phyloP scores from a whole-genome alignment of 257 asterid genomes.

The Solanum chilense region DNA sequence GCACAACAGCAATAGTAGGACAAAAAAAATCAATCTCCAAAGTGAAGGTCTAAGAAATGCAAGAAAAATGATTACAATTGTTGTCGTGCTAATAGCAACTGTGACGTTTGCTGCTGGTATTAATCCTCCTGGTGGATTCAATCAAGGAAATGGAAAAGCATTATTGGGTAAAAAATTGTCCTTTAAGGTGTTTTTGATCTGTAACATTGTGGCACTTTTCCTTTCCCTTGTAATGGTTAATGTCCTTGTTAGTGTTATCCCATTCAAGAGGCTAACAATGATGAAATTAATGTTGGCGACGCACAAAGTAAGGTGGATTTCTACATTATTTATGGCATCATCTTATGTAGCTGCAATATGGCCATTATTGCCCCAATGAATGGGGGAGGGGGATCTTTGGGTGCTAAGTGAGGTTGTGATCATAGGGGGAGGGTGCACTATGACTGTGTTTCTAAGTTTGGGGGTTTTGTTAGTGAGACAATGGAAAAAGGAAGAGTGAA shows the following conservation, averaged over 20 bases:
- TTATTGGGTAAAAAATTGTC: conserved; percentile 9
- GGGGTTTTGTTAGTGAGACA: conserved; percentile 27
- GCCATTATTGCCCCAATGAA: conserved; percentile 38
- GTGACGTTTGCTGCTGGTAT: conserved; percentile 42
- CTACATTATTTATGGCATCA: conserved; percentile 32
- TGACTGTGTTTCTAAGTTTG: conserved; percentile 24
- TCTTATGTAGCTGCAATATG: conserved; percentile 40
- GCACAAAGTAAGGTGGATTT: conserved; percentile 45
- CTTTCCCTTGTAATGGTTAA: conserved; percentile 34
- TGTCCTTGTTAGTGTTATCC: conserved; percentile 38
- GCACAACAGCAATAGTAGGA: neutral
- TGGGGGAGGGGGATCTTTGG: conserved; percentile 14
- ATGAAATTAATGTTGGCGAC: conserved; percentile 21
- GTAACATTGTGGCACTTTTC: conserved; percentile 36
- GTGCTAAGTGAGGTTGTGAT: conserved; percentile 14
- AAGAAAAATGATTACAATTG: conserved; percentile 30
- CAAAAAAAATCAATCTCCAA: conserved; percentile 26
- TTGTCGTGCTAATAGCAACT: conserved; percentile 34
- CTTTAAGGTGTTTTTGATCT: conserved; percentile 32
- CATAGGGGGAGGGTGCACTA: conserved; percentile 33
- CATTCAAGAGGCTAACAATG: conserved; percentile 28
- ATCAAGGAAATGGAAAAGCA: conserved; percentile 19
- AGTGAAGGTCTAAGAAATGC: conserved; percentile 38
- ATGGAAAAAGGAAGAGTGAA: conserved; percentile 17
- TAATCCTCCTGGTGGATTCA: conserved; percentile 48